These are phyloP conservation scores for Talaromyces proteolyticus DNA, from an alignment of 495 filamentous ascomycete species.

Conservation along the genomic window DNA sequence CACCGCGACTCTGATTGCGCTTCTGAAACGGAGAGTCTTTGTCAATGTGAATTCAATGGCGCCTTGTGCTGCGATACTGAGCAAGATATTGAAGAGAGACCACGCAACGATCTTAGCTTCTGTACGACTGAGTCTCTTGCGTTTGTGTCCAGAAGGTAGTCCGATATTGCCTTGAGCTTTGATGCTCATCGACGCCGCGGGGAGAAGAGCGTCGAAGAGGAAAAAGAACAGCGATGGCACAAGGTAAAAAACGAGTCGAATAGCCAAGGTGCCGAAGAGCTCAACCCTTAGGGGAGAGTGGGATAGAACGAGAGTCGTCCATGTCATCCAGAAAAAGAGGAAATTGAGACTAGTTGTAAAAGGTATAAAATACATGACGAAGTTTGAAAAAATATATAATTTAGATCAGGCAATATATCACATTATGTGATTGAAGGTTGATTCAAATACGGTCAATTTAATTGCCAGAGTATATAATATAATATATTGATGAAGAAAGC, in stretches of 20 bases:
- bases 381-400: too few species aligned
- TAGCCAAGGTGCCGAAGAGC: slow-evolving; percentile 57
- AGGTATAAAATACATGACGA: slow-evolving; percentile 56
- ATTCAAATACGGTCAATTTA: too few species aligned
- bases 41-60: slow-evolving; percentile 51
- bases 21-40: slow-evolving; percentile 40
- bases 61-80: slow-evolving; percentile 52
- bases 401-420: too few species aligned
- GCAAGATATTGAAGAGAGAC: slow-evolving; percentile 60
- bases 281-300: slow-evolving; percentile 74
- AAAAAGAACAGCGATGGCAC: slow-evolving; percentile 70
- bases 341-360: slow-evolving; percentile 79
- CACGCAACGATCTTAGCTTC: slow-evolving; percentile 39
- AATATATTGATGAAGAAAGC: not conserved
- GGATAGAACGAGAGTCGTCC: slow-evolving; percentile 75
- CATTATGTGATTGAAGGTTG: not conserved
- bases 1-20: slow-evolving; percentile 52
- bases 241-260: slow-evolving; percentile 68
- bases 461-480: too few species aligned
- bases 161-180: slow-evolving; percentile 64
- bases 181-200: slow-evolving; percentile 56
- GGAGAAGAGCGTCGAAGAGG: slow-evolving; percentile 63
- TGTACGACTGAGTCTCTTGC: slow-evolving; percentile 21
- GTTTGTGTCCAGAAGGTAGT: slow-evolving; percentile 53
- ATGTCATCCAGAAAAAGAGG: slow-evolving; percentile 86